Evolutionary conservation across 176 grass and related monocot genomes (phyloP), one percentile per base, ranked within the genome.

Genomic region (Oryza punctata): DNA sequence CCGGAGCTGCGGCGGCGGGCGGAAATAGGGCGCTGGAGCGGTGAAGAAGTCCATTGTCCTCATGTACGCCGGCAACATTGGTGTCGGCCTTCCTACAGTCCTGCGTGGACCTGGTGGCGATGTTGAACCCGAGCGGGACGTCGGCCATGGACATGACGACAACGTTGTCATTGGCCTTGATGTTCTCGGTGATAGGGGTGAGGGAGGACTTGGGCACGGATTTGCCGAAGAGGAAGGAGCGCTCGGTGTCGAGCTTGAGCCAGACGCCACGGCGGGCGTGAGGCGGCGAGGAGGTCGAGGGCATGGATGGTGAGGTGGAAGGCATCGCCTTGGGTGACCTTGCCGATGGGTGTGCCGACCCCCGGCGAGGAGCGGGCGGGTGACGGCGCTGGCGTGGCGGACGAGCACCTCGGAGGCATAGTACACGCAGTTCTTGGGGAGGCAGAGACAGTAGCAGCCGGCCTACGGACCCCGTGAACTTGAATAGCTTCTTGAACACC

Each of bases 401-500:
- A 97, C 88, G 24, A 97, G 90, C 7, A 88, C 85, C 81, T 97
- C 92, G 23, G 88, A 78, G 71, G 95, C 88, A 29, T 97, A 93
- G 81, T 89, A 94, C 43, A 97, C 92, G 71, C 92, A 90, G 78
- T 94, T 97, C 76, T 91, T 94, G 88, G 94, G 90, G 49, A 97
- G 92, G 64, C 95, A 75, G 72, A 97, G 84, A 88, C 90, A 94
- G 90, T 94, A 94, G 80, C 88, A 85, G 35, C 90, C 72, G 5
- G 90, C 88, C 26, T 88, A 65, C 29, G 83, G 92, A 90, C 0
- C 95, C 95, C 0, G 89, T 92, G 86, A 97, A 97, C 23, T 94
- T 97, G 90, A 94, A 94, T 13, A 97, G 81, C 86, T 97, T 97
- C 73, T 94, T 86, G 78, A 94, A 97, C 27, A 97, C 90, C 52